phyloP scores from a whole-genome alignment of 225 moss, liverwort and hornwort genomes.

The Anthoceros angustus region DNA sequence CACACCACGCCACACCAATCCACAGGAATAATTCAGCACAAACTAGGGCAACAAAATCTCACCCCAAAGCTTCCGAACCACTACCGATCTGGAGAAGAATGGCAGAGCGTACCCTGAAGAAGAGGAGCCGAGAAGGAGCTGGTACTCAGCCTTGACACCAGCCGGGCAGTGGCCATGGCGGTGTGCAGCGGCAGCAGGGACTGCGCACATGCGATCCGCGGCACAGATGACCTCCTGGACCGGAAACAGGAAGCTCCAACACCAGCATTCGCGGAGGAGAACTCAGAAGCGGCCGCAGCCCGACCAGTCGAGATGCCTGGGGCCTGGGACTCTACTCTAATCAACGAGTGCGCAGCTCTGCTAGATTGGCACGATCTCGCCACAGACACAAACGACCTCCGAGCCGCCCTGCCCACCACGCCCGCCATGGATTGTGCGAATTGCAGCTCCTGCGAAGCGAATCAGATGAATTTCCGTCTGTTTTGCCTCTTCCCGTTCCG shows the following conservation, averaged over 20 bases:
- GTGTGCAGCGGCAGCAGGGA: not conserved
- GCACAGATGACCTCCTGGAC: not conserved
- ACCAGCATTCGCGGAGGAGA: not conserved
- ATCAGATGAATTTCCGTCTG: no score
- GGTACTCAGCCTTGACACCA: slow-evolving; percentile 1
- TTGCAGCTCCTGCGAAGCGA: no score
- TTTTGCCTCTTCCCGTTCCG: no score
- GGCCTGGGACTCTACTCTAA: not conserved
- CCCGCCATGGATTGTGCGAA: not conserved
- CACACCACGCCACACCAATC: not conserved
- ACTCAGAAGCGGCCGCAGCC: not conserved
- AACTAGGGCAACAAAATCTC: not conserved
- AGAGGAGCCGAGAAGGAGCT: not conserved
- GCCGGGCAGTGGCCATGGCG: not conserved
- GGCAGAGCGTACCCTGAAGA: slow-evolving; percentile 5
- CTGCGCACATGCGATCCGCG: not conserved
- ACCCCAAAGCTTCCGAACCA: not conserved
- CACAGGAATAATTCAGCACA: no score
- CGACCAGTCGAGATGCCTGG: not conserved
- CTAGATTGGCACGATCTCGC: not conserved
- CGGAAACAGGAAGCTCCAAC: not conserved
- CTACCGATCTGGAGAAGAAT: slow-evolving; percentile 5
- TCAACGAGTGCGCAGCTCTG: not conserved
- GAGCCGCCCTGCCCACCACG: not conserved
- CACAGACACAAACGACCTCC: not conserved